These are phyloP conservation scores for Dendrobium officinale DNA, from an alignment of 106 monocot species.

Conservation along the genomic window DNA sequence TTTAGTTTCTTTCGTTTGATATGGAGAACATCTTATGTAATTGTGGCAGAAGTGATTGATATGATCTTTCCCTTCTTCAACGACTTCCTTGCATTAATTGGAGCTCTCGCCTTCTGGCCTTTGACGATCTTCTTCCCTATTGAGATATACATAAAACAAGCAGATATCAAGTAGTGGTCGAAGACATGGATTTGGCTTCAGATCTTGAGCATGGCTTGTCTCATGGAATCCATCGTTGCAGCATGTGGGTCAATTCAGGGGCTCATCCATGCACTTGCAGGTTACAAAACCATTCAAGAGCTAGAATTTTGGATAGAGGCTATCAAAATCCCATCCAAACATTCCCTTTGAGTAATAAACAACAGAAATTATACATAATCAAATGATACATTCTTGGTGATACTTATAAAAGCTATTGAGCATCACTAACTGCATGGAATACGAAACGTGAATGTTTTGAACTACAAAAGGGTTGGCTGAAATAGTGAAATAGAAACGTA, in stretches of 20 bases:
- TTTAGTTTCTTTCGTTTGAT: slow-evolving; percentile 19
- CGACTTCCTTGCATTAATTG: slow-evolving; percentile 36
- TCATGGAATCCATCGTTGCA: slow-evolving; percentile 22
- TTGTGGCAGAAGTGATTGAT: slow-evolving; percentile 19
- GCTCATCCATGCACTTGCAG: slow-evolving; percentile 20
- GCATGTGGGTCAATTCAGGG: slow-evolving; percentile 33
- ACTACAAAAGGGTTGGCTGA: too few relatives aligned
- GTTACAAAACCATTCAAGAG: slow-evolving; percentile 29
- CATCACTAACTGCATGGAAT: too few relatives aligned
- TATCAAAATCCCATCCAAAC: too few relatives aligned
- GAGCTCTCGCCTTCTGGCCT: slow-evolving; percentile 41
- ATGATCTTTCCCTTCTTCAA: slow-evolving; percentile 58
- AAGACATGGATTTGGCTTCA: slow-evolving; percentile 26
- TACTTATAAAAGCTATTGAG: too few relatives aligned
- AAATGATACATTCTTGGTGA: too few relatives aligned
- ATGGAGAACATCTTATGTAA: slow-evolving; percentile 26
- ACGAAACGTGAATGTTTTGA: too few relatives aligned
- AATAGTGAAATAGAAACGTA: too few relatives aligned
- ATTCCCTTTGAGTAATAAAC: too few relatives aligned
- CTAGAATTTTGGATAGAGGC: neutral
- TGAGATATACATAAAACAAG: slow-evolving; percentile 38
- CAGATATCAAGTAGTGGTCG: slow-evolving; percentile 18
- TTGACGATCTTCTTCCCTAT: slow-evolving; percentile 25
- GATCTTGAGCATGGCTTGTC: slow-evolving; percentile 29
- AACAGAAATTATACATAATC: too few relatives aligned